Conservation (phyloP, 257 asterid species). For the Leptodermis oblonga region DNA sequence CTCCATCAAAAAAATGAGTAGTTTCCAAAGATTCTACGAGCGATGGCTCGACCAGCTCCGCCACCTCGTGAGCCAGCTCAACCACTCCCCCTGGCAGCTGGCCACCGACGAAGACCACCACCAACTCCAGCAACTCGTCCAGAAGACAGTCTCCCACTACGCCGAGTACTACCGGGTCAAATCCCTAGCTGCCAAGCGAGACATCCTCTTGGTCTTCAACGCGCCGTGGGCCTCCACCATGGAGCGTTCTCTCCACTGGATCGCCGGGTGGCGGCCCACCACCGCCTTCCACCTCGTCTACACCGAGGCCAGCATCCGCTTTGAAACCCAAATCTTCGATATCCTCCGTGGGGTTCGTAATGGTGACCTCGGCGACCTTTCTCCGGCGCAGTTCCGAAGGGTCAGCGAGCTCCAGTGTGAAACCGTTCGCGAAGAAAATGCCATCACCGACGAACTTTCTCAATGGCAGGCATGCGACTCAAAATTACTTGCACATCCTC, state of each 20-base stretch:
- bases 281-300: slow-evolving; percentile 75
- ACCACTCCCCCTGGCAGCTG: slow-evolving; percentile 32
- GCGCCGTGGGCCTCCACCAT: slow-evolving; percentile 64
- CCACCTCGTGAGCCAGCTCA: slow-evolving; percentile 37
- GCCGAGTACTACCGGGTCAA: slow-evolving; percentile 51
- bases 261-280: slow-evolving; percentile 92
- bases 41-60: slow-evolving; percentile 54
- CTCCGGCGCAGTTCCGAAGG: slow-evolving; percentile 62
- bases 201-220: slow-evolving; percentile 41
- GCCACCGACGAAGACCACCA: slow-evolving; percentile 33
- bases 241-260: slow-evolving; percentile 75
- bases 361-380: slow-evolving; percentile 78
- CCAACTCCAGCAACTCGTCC: slow-evolving; percentile 36
- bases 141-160: slow-evolving; percentile 42
- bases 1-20: slow-evolving; percentile 16
- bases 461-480: slow-evolving; percentile 67
- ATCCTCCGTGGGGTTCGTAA: slow-evolving; percentile 56
- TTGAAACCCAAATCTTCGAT: slow-evolving; percentile 67
- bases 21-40: slow-evolving; percentile 45
- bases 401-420: slow-evolving; percentile 81
- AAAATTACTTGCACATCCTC: background rate
- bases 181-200: slow-evolving; percentile 33
- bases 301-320: slow-evolving; percentile 68
- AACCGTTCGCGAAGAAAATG: slow-evolving; percentile 59
- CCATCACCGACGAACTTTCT: slow-evolving; percentile 48